Evolutionary conservation across 2,329 filamentous ascomycete genomes (phyloP).

Genomic region (Gaeumannomyces sp.): DNA sequence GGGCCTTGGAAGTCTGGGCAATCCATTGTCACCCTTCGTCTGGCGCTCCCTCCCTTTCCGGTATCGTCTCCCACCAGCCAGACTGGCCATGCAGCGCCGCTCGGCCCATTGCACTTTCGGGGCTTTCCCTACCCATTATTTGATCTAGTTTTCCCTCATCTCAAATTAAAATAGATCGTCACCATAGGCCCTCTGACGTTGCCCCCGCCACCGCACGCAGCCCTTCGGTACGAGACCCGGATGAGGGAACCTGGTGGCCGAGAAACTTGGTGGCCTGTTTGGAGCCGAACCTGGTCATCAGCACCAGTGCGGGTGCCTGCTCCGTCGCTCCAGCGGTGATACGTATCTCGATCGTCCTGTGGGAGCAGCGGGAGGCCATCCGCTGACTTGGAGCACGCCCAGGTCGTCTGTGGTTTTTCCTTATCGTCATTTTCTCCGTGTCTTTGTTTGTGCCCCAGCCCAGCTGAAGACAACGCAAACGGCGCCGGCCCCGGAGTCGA

Average conservation of each 20-base stretch:
- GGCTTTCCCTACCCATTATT: not conserved
- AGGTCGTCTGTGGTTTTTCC: not conserved
- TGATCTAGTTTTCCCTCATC: not conserved
- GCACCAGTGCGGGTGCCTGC: not conserved
- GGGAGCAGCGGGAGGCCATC: not conserved
- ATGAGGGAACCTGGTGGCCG: too few species aligned
- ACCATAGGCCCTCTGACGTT: not conserved
- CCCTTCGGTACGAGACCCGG: not conserved
- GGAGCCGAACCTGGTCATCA: not conserved
- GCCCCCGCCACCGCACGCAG: not conserved
- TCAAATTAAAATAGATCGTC: conserved; percentile 1
- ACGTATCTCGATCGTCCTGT: not conserved
- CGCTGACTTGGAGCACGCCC: not conserved
- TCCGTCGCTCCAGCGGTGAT: not conserved
- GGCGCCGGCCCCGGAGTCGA: too few species aligned
- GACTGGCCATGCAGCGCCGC: too few species aligned
- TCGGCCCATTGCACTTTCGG: not conserved
- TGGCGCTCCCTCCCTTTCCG: not conserved
- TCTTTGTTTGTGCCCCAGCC: not conserved
- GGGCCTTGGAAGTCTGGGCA: too few species aligned
- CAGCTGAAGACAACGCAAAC: not conserved
- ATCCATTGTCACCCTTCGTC: not conserved
- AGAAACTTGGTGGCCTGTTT: too few species aligned
- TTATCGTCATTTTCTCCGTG: not conserved
- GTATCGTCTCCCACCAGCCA: too few species aligned